Conservation (phyloP, 2,329 filamentous ascomycete genomes). For the Chaetomiaceae sp. region DNA sequence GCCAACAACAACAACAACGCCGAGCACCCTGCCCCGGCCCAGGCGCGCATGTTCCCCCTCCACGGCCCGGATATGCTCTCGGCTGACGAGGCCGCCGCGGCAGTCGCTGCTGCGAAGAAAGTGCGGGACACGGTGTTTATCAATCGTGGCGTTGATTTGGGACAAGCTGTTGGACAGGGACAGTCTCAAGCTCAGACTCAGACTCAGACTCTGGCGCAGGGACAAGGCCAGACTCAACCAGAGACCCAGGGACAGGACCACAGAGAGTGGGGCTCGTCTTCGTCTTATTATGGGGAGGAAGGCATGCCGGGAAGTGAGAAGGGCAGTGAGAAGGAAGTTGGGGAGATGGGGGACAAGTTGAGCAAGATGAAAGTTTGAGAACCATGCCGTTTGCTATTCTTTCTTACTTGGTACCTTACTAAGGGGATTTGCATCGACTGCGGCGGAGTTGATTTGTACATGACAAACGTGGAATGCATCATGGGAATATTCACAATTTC, state of each 20-base stretch:
- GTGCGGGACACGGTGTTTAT: slow-evolving; percentile 15
- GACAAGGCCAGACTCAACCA: no score
- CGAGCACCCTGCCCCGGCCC: not conserved
- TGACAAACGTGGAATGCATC: no score
- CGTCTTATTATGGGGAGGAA: not conserved
- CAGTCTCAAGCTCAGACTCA: no score
- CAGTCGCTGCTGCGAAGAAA: not conserved
- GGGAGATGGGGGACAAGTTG: not conserved
- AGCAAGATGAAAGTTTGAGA: not conserved
- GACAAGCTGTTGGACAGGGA: no score
- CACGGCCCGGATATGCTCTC: slow-evolving; percentile 10
- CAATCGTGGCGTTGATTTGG: slow-evolving; percentile 11
- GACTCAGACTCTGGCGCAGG: no score
- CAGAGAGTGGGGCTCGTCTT: slow-evolving; percentile 6
- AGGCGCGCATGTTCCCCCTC: not conserved
- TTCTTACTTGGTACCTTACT: no score
- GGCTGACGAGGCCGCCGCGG: slow-evolving; percentile 10
- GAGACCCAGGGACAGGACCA: no score
- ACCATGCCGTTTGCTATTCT: no score
- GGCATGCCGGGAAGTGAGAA: not conserved
- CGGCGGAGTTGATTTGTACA: no score
- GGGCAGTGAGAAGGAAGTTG: not conserved
- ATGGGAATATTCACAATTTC: no score
- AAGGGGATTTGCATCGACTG: no score
- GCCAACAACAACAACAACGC: no score